Conservation (phyloP, 1,284 basidiomycete genomes). For the Pseudozyma hubeiensis region DNA sequence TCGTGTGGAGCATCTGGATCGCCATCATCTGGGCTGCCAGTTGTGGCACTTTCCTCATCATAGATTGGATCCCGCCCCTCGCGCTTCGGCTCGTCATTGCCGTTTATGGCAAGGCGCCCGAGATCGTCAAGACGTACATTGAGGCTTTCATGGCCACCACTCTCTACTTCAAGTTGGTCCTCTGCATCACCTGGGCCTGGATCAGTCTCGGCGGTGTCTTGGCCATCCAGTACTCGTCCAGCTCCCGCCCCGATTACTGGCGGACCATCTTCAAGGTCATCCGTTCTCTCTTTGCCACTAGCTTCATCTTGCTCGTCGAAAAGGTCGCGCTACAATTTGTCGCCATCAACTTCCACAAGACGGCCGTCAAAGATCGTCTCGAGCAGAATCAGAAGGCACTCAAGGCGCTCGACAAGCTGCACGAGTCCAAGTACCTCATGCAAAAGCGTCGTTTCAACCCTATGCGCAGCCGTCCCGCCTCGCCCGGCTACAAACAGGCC, state of each 20-base stretch:
- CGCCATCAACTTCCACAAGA: slow-evolving; percentile 66
- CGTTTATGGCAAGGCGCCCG: slow-evolving; percentile 61
- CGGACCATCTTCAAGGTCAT: slow-evolving; percentile 52
- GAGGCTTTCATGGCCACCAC: slow-evolving; percentile 59
- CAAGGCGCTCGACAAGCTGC: slow-evolving; percentile 61
- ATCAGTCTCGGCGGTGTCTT: slow-evolving; percentile 63
- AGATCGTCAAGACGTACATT: slow-evolving; percentile 57
- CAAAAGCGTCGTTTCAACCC: slow-evolving; percentile 48
- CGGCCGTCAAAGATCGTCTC: slow-evolving; percentile 63
- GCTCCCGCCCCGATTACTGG: slow-evolving; percentile 52
- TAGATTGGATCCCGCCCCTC: slow-evolving; percentile 58
- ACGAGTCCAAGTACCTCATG: slow-evolving; percentile 61
- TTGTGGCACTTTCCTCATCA: slow-evolving; percentile 60
- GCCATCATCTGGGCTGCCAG: slow-evolving; percentile 64
- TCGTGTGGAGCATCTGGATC: slow-evolving; percentile 65
- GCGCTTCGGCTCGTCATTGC: slow-evolving; percentile 55
- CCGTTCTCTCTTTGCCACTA: slow-evolving; percentile 59
- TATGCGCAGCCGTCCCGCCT: slow-evolving; percentile 48
- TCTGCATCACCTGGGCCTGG: slow-evolving; percentile 67
- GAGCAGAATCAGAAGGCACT: slow-evolving; percentile 61
- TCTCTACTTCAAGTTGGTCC: slow-evolving; percentile 61
- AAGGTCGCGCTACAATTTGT: slow-evolving; percentile 59
- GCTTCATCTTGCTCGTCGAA: slow-evolving; percentile 58
- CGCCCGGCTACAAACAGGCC: slow-evolving; percentile 53
- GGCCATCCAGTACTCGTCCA: slow-evolving; percentile 41